Percentiles rank a stretch among this genome's conserved stretches.
These are phyloP conservation scores for Coniella vitis DNA, from an alignment of 2,329 filamentous ascomycete species.

Conservation along the genomic window DNA sequence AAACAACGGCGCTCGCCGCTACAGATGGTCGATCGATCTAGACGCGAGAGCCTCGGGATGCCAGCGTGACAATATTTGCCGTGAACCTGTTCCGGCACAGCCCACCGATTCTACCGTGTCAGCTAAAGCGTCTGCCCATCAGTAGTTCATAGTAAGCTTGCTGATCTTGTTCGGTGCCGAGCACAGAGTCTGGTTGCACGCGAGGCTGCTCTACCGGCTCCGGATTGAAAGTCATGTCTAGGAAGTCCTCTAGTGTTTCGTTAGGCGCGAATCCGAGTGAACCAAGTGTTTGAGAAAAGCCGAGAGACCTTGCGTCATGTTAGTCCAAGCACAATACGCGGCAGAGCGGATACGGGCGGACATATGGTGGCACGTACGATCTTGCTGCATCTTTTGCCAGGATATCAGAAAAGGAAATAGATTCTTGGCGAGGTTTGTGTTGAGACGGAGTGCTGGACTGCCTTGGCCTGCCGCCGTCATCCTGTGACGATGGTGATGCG, in stretches of 20 bases:
- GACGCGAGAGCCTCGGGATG: no score
- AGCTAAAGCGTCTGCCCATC: conserved; percentile 24
- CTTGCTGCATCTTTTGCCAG: conserved; percentile 29
- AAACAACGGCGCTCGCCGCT: no score
- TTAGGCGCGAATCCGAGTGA: conserved; percentile 31
- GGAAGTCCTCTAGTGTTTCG: conserved; percentile 31
- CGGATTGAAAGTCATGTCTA: conserved; percentile 30
- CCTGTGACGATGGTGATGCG: conserved; percentile 17
- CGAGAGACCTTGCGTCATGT: conserved; percentile 22
- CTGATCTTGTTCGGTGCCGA: conserved; percentile 28
- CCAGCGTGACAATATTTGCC: no score
- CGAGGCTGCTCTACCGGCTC: conserved; percentile 23
- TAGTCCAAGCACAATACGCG: not conserved
- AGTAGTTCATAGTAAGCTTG: conserved; percentile 32
- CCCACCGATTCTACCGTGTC: not conserved
- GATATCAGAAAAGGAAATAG: conserved; percentile 27
- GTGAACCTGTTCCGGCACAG: not conserved
- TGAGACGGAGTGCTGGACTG: conserved; percentile 10
- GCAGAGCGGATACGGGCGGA: not conserved
- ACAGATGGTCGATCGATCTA: no score
- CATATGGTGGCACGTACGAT: conserved; percentile 21
- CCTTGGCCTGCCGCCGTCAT: conserved; percentile 15
- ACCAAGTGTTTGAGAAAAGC: conserved; percentile 29
- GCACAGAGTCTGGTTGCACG: conserved; percentile 13
- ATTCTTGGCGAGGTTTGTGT: conserved; percentile 14